Percentiles rank a stretch among this genome's conserved stretches.
These are phyloP conservation scores for Silybum marianum DNA, from an alignment of 129 eudicot species.

Conservation along the genomic window DNA sequence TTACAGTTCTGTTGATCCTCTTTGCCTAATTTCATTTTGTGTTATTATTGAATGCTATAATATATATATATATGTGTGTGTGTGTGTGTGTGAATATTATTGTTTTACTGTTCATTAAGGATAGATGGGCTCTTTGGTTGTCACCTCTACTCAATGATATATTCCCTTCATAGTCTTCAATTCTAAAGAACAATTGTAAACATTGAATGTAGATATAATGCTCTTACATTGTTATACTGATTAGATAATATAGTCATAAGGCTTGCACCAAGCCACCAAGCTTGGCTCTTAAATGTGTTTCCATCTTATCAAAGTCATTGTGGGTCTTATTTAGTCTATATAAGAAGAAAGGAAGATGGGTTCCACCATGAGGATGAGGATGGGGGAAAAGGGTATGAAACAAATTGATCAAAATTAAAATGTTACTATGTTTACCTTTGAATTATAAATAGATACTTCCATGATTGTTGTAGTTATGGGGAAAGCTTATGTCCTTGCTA, in stretches of 20 bases:
- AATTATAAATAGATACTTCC: neutral
- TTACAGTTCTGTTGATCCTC: too few species aligned
- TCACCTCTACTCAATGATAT: neutral
- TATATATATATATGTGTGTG: too few species aligned
- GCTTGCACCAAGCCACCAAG: too few species aligned
- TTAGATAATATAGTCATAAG: too few species aligned
- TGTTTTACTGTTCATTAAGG: too few species aligned
- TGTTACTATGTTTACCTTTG: constrained; percentile 1
- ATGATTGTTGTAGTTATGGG: constrained; percentile 1
- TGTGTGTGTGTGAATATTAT: too few species aligned
- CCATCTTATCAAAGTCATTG: neutral
- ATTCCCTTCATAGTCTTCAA: neutral
- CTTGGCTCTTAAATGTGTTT: neutral
- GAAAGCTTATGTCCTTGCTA: neutral
- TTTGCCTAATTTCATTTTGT: too few species aligned
- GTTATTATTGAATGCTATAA: too few species aligned
- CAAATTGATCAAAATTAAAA: neutral
- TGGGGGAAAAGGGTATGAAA: neutral
- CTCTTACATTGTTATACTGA: too few species aligned
- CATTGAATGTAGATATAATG: too few species aligned
- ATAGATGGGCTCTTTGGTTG: neutral
- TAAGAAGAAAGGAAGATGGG: neutral
- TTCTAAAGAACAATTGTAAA: neutral
- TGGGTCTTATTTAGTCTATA: neutral
- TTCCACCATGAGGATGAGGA: neutral